These are phyloP conservation scores for Isoetes engelmannii DNA, from an alignment of 83 land plant genomes.

Conservation along the genomic window DNA sequence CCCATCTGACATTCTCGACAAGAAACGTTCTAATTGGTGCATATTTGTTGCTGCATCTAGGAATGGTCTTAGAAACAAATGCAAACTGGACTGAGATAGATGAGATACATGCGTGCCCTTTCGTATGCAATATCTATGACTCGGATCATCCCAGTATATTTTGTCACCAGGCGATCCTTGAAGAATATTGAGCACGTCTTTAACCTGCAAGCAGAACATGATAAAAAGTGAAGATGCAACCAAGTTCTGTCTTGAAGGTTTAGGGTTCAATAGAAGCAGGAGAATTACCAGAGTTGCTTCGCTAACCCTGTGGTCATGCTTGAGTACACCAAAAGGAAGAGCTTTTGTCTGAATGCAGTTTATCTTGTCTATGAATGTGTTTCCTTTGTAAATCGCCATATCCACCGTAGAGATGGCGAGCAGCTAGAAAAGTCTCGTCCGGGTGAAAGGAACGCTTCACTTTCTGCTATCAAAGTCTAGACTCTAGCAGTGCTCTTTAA, in stretches of 20 bases:
- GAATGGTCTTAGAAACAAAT: slow-evolving; percentile 45
- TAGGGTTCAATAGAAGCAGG: not conserved
- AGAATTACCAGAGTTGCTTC: slow-evolving; percentile 62
- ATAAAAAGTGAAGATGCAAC: not conserved
- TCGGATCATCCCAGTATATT: slow-evolving; percentile 57
- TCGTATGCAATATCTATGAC: slow-evolving; percentile 33
- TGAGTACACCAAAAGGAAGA: slow-evolving; percentile 55
- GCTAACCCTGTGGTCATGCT: slow-evolving; percentile 38
- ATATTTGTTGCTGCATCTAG: slow-evolving; percentile 66
- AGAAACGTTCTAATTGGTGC: slow-evolving; percentile 43
- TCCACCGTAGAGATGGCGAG: too few relatives aligned
- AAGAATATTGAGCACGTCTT: slow-evolving; percentile 68
- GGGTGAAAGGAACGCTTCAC: too few relatives aligned
- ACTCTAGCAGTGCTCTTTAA: too few relatives aligned
- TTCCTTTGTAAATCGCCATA: not conserved
- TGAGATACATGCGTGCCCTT: slow-evolving; percentile 62
- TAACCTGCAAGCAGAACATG: slow-evolving; percentile 38
- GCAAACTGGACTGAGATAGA: slow-evolving; percentile 66
- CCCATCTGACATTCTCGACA: slow-evolving; percentile 38
- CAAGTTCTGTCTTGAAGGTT: not conserved
- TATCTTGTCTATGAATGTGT: slow-evolving; percentile 20
- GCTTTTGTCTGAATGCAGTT: slow-evolving; percentile 16
- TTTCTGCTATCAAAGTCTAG: too few relatives aligned
- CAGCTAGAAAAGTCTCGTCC: too few relatives aligned
- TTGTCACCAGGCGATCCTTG: slow-evolving; percentile 62